These are phyloP conservation scores for Rhizopus sp. DNA, from an alignment of 371 early-diverging fungal species.

Conservation along the genomic window DNA sequence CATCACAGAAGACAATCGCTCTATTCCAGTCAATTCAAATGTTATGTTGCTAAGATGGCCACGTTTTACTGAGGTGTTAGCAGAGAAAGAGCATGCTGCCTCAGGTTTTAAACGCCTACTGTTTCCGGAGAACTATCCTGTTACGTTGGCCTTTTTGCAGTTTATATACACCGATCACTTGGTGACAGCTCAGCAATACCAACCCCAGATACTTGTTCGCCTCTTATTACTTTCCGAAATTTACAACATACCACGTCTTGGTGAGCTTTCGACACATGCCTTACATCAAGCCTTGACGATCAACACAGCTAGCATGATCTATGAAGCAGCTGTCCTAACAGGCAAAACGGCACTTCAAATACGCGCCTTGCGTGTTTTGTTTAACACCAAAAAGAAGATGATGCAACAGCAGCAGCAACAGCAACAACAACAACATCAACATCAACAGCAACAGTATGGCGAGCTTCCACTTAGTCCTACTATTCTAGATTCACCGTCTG, in stretches of 20 bases:
- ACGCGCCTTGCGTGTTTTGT: constrained; percentile 66
- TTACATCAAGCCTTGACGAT: constrained; percentile 70
- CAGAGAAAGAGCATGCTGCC: constrained; percentile 12
- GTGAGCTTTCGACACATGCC: constrained; percentile 62
- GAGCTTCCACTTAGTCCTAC: background rate
- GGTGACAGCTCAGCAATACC: constrained; percentile 66
- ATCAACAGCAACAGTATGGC: background rate
- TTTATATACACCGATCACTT: constrained; percentile 76
- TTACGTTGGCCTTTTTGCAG: constrained; percentile 68
- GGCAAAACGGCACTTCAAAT: constrained; percentile 62
- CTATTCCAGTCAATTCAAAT: constrained; percentile 69
- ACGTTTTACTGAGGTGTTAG: constrained; percentile 54
- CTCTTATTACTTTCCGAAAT: constrained; percentile 65
- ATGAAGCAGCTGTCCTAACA: constrained; percentile 63
- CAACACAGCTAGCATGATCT: constrained; percentile 70
- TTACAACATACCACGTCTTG: constrained; percentile 59
- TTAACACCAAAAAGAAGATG: constrained; percentile 60
- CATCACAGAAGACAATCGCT: constrained; percentile 56
- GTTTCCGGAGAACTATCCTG: constrained; percentile 66
- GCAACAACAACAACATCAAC: constrained; percentile 29
- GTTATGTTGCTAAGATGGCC: constrained; percentile 72
- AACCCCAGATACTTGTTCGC: constrained; percentile 64
- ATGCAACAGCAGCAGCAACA: constrained; percentile 56
- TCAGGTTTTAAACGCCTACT: constrained; percentile 34
- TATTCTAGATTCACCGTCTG: background rate